These are phyloP conservation scores for Lithospermum erythrorhizon DNA, from an alignment of 257 asterid species.

Conservation along the genomic window DNA sequence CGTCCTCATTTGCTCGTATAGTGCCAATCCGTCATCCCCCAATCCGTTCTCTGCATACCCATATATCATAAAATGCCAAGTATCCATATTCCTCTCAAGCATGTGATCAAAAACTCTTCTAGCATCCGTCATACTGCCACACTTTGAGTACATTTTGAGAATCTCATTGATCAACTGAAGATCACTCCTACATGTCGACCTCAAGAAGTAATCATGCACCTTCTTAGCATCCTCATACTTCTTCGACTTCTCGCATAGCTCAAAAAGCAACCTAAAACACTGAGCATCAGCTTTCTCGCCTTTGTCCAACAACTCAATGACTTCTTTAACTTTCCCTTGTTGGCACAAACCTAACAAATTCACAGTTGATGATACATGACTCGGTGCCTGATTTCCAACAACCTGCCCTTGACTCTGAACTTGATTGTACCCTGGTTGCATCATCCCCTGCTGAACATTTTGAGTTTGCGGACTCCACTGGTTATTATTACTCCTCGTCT, in stretches of 20 bases:
- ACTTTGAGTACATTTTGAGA: slow-evolving; percentile 70
- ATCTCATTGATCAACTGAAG: slow-evolving; percentile 55
- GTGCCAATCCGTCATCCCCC: slow-evolving; percentile 83
- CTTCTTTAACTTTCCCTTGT: slow-evolving; percentile 76
- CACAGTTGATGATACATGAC: slow-evolving; percentile 17
- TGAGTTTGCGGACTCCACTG: slow-evolving; percentile 10
- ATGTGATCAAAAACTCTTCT: slow-evolving; percentile 84
- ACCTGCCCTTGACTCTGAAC: slow-evolving; percentile 29
- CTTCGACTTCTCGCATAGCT: slow-evolving; percentile 55
- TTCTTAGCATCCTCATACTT: slow-evolving; percentile 79
- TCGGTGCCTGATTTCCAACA: slow-evolving; percentile 16
- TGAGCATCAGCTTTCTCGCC: slow-evolving; percentile 54
- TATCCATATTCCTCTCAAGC: slow-evolving; percentile 73
- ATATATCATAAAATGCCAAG: slow-evolving; percentile 85
- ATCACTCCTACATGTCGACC: slow-evolving; percentile 65
- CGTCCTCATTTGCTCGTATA: slow-evolving; percentile 76
- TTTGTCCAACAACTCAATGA: slow-evolving; percentile 63
- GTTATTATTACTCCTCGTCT: not conserved
- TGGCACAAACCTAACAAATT: slow-evolving; percentile 54
- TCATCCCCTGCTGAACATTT: not conserved
- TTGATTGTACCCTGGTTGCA: slow-evolving; percentile 13
- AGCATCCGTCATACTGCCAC: slow-evolving; percentile 85
- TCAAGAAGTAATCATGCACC: slow-evolving; percentile 76
- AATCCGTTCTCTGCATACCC: slow-evolving; percentile 71
- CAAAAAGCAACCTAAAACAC: slow-evolving; percentile 64